Percentiles rank a stretch among this genome's conserved stretches.
Conservation (phyloP, 352 stramenopile species). For the Globisporangium perplexum region DNA sequence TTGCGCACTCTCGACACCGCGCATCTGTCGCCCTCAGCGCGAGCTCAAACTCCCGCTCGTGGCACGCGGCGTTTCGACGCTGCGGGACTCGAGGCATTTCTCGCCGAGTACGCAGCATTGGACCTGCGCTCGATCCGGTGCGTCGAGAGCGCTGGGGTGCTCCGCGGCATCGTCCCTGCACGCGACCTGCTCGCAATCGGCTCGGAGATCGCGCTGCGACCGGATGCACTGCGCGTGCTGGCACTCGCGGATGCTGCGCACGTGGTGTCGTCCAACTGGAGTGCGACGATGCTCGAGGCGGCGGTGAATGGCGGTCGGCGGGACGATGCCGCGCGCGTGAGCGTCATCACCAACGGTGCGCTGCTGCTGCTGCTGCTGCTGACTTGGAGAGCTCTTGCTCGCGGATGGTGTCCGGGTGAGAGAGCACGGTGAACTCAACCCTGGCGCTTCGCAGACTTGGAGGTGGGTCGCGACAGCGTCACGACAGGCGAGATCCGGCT, state of each 20-base stretch:
- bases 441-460: conserved; percentile 23
- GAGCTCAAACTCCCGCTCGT: too few relatives aligned
- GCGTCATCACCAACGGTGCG: conserved; percentile 57
- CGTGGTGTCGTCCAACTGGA: conserved; percentile 74
- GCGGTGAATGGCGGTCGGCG: conserved; percentile 13
- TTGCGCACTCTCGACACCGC: conserved; percentile 8
- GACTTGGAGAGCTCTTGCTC: neutral
- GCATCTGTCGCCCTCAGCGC: neutral
- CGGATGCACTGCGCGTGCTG: conserved; percentile 27
- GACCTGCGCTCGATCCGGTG: conserved; percentile 48
- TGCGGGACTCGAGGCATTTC: conserved; percentile 26
- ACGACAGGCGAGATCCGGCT: conserved; percentile 53
- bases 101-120: conserved; percentile 31
- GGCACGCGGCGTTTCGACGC: conserved; percentile 29
- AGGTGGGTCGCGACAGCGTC: conserved; percentile 24
- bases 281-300: conserved; percentile 28
- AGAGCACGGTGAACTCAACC: too few relatives aligned
- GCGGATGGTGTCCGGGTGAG: neutral
- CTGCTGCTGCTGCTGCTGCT: neutral
- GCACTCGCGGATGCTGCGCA: conserved; percentile 14
- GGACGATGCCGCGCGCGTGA: conserved; percentile 1
- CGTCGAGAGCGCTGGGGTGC: conserved; percentile 22
- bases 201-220: conserved; percentile 20
- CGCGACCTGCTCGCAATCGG: conserved; percentile 10
- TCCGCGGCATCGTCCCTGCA: conserved; percentile 28